phyloP scores from a whole-genome alignment of 2,329 filamentous ascomycete species.

The Periconia sp. region DNA sequence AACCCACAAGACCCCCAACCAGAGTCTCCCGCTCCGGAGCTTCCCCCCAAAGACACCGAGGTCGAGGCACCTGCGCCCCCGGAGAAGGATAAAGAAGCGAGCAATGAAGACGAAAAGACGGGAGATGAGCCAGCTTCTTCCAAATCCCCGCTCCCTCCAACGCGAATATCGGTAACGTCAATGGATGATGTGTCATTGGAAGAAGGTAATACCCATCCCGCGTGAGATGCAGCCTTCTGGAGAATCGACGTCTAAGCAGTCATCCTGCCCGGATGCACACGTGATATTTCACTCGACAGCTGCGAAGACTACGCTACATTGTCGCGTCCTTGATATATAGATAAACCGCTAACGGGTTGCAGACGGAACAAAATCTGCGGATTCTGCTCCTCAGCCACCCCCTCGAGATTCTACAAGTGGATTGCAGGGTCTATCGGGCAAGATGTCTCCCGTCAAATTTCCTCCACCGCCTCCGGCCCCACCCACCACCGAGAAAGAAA shows the following conservation, averaged over 20 bases:
- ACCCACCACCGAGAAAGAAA: constrained; percentile 34
- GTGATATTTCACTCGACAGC: not conserved
- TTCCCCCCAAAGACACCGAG: constrained; percentile 12
- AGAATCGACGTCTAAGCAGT: not conserved
- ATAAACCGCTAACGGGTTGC: constrained; percentile 17
- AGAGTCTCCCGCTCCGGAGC: constrained; percentile 23
- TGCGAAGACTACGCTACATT: not conserved
- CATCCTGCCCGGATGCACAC: not conserved
- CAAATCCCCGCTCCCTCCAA: constrained; percentile 57
- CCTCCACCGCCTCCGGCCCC: constrained; percentile 43
- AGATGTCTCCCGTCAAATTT: constrained; percentile 65
- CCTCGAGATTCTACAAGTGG: constrained; percentile 46
- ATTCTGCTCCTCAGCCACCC: constrained; percentile 55
- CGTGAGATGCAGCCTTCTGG: not conserved
- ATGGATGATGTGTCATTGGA: constrained; percentile 68
- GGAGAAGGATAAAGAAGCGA: constrained; percentile 6
- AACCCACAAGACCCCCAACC: constrained; percentile 26
- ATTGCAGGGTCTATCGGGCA: constrained; percentile 70
- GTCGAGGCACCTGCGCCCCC: constrained; percentile 44
- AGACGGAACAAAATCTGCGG: constrained; percentile 30
- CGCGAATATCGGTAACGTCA: constrained; percentile 58
- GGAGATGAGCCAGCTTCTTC: constrained; percentile 23
- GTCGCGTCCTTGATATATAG: not conserved
- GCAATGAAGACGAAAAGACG: constrained; percentile 18
- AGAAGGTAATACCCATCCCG: constrained; percentile 50